These are phyloP conservation scores for Calonectria pteridis DNA, from an alignment of 2,329 filamentous ascomycete genomes.

Conservation along the genomic window DNA sequence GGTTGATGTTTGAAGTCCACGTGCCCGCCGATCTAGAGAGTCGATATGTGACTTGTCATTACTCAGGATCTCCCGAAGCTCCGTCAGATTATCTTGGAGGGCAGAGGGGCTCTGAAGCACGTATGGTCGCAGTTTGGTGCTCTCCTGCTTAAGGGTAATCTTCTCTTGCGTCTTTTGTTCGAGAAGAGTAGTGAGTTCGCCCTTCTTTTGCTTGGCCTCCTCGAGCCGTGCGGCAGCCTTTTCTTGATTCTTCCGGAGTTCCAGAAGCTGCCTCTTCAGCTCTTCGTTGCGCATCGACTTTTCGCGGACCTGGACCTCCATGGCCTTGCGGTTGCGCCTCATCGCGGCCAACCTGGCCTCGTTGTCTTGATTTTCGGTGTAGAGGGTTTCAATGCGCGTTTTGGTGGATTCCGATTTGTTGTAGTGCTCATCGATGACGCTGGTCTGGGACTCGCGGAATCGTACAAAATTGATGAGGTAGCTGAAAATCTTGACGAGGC, in stretches of 20 bases:
- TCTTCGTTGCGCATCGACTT: constrained; percentile 90
- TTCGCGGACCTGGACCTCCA: constrained; percentile 84
- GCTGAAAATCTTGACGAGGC: constrained; percentile 94
- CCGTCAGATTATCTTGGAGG: constrained; percentile 84
- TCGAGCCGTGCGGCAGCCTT: constrained; percentile 86
- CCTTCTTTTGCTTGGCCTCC: constrained; percentile 84
- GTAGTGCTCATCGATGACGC: constrained; percentile 91
- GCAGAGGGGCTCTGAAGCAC: constrained; percentile 88
- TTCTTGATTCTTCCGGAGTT: constrained; percentile 85
- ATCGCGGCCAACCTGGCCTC: constrained; percentile 85
- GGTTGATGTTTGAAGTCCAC: constrained; percentile 90
- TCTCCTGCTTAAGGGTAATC: constrained; percentile 83
- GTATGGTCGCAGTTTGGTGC: constrained; percentile 90
- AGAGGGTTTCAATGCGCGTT: constrained; percentile 86
- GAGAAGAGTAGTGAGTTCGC: constrained; percentile 77
- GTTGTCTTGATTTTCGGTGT: constrained; percentile 88
- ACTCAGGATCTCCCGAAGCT: constrained; percentile 82
- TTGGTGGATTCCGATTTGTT: constrained; percentile 91
- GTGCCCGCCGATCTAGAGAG: constrained; percentile 84
- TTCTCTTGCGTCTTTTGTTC: constrained; percentile 79
- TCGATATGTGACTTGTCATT: constrained; percentile 89
- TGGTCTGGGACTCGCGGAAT: constrained; percentile 93
- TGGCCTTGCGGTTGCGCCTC: constrained; percentile 81
- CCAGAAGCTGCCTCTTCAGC: constrained; percentile 83
- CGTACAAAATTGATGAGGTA: constrained; percentile 99